Evolutionary conservation across 2,329 filamentous ascomycete species (phyloP).

Genomic region (Teratosphaeria gauchensis): DNA sequence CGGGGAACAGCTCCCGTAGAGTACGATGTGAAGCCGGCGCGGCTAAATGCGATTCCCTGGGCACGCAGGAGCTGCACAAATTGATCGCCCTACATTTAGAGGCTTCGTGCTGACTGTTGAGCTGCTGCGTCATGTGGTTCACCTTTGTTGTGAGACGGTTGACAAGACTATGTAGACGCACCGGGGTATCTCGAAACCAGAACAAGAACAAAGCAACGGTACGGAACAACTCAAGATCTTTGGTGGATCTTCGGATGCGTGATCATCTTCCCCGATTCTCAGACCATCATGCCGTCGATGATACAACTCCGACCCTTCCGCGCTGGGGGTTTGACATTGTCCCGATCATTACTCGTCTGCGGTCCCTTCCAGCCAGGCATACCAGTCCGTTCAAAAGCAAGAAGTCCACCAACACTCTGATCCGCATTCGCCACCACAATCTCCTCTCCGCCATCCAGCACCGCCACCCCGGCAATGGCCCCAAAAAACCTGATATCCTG

Average conservation of each 20-base stretch:
- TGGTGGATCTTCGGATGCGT: not conserved
- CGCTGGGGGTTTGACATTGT: not conserved
- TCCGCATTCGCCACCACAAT: slow-evolving; percentile 63
- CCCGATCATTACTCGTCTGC: not conserved
- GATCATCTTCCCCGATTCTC: not conserved
- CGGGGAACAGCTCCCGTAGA: too few relatives aligned
- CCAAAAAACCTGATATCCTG: slow-evolving; percentile 68
- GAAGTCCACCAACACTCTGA: slow-evolving; percentile 53
- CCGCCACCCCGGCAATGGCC: slow-evolving; percentile 59
- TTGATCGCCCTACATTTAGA: too few relatives aligned
- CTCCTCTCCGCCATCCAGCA: slow-evolving; percentile 57
- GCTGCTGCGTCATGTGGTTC: too few relatives aligned
- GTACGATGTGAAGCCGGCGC: too few relatives aligned
- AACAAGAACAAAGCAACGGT: not conserved
- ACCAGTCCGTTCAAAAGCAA: slow-evolving; percentile 7
- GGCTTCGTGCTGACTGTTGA: too few relatives aligned
- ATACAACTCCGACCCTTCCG: not conserved
- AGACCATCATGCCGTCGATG: not conserved
- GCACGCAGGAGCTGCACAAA: too few relatives aligned
- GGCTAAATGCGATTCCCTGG: too few relatives aligned
- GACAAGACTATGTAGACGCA: not conserved
- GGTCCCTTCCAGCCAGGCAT: not conserved
- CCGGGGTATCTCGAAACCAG: not conserved
- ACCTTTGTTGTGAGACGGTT: too few relatives aligned
- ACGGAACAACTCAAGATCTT: not conserved